Conservation (phyloP, 2,329 filamentous ascomycete species). For the Trichoderma arundinaceum region DNA sequence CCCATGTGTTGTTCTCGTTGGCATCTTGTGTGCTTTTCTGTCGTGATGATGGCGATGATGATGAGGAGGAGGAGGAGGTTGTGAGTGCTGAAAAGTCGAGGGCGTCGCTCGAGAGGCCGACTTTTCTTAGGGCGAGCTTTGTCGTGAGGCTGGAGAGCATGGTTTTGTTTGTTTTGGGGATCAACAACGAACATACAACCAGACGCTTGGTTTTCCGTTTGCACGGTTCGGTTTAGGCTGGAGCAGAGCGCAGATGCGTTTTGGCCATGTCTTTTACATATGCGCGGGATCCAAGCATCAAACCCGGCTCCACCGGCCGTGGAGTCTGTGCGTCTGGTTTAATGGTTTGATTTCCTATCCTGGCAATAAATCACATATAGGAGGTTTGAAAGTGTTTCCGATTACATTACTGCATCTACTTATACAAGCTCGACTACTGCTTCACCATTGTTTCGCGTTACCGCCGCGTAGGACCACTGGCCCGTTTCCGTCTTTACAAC, state of each 20-base stretch:
- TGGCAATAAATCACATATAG: no score
- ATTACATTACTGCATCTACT: no score
- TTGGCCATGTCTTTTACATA: no score
- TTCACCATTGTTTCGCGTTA: not conserved
- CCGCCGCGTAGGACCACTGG: slow-evolving; percentile 5
- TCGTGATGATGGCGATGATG: slow-evolving; percentile 5
- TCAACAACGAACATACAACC: no score
- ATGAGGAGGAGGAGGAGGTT: slow-evolving; percentile 33
- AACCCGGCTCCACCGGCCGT: no score
- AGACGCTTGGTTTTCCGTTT: not conserved
- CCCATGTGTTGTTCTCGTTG: slow-evolving; percentile 41
- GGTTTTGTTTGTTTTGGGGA: slow-evolving; percentile 3
- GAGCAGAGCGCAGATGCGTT: no score
- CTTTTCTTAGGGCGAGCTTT: slow-evolving; percentile 64
- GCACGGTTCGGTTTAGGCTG: no score
- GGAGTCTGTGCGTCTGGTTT: no score
- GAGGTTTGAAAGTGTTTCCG: no score
- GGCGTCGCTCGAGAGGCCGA: slow-evolving; percentile 58
- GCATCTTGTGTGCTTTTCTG: not conserved
- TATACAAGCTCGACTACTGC: not conserved
- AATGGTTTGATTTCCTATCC: no score
- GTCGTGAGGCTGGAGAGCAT: slow-evolving; percentile 64
- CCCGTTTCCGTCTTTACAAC: not conserved
- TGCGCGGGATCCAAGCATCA: no score
- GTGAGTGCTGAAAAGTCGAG: slow-evolving; percentile 48